These are phyloP conservation scores for Hyaloscypha bicolor DNA, from an alignment of 495 filamentous ascomycete genomes.

Conservation along the genomic window DNA sequence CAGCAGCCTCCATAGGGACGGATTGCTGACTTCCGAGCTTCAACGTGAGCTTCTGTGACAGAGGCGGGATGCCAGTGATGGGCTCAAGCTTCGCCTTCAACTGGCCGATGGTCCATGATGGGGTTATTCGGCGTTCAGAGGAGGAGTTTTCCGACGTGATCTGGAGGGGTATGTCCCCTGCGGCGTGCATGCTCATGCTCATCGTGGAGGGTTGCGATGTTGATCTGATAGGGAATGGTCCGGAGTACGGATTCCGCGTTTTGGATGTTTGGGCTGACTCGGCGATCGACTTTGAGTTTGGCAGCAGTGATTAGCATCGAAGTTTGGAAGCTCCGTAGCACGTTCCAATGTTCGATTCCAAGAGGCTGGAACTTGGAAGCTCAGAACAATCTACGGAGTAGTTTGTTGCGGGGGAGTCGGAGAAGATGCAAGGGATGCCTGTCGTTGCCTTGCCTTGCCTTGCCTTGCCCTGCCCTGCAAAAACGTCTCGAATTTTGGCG, in stretches of 20 bases:
- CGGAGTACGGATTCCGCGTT: constrained; percentile 3
- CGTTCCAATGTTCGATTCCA: not conserved
- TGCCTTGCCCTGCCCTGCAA: not conserved
- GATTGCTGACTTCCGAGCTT: constrained; percentile 56
- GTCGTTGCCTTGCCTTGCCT: no score
- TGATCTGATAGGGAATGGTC: constrained; percentile 10
- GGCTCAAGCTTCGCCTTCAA: constrained; percentile 90
- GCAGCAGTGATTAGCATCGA: not conserved
- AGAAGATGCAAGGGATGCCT: no score
- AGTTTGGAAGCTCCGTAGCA: not conserved
- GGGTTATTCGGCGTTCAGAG: constrained; percentile 87
- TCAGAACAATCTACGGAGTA: no score
- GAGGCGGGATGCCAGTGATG: constrained; percentile 87
- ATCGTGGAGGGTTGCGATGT: constrained; percentile 7
- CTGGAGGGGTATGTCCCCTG: constrained; percentile 80
- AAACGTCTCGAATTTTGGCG: not conserved
- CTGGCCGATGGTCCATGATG: constrained; percentile 86
- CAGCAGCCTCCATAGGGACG: constrained; percentile 59
- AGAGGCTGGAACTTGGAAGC: not conserved
- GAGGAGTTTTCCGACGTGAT: constrained; percentile 75
- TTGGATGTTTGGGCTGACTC: constrained; percentile 1
- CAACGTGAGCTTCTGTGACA: constrained; percentile 71
- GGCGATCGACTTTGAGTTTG: not conserved
- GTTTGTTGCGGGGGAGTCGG: not conserved
- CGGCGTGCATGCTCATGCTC: constrained; percentile 52